Evolutionary conservation across 2,329 filamentous ascomycete species (phyloP).

Genomic region (Bisporella sp.): DNA sequence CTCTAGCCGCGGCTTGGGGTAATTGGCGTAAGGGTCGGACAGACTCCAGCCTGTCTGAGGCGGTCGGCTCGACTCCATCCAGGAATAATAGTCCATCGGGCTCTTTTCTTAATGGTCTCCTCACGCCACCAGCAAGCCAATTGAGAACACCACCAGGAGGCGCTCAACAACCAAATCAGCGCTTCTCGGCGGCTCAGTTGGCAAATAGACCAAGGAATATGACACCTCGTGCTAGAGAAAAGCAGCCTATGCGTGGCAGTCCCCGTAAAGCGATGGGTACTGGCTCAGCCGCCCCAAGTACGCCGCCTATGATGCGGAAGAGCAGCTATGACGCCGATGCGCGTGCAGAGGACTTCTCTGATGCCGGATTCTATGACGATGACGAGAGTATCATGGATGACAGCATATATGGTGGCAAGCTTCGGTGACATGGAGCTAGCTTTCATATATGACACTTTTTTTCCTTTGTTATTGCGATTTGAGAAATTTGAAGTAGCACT

Average conservation of each 20-base stretch:
- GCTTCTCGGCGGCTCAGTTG: constrained; percentile 46
- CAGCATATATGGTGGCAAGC: constrained; percentile 7
- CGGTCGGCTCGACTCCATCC: neutral
- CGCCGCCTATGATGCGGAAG: constrained; percentile 54
- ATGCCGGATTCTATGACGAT: constrained; percentile 29
- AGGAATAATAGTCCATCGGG: constrained; percentile 36
- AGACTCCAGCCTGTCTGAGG: constrained; percentile 29
- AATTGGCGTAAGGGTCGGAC: constrained; percentile 67
- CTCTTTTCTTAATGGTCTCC: constrained; percentile 67
- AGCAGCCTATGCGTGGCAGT: constrained; percentile 33
- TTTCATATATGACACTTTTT: neutral
- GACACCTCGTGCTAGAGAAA: constrained; percentile 33
- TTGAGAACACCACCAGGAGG: constrained; percentile 27
- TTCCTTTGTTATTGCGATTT: neutral
- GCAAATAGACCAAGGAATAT: constrained; percentile 26
- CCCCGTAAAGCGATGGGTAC: constrained; percentile 28
- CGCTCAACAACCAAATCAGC: constrained; percentile 46
- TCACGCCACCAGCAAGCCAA: constrained; percentile 70
- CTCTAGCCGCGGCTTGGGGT: constrained; percentile 84
- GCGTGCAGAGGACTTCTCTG: constrained; percentile 41
- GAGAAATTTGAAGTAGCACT: neutral
- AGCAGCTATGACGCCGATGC: constrained; percentile 56
- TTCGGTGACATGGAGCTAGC: neutral
- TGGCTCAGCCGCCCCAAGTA: constrained; percentile 33
- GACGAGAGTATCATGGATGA: constrained; percentile 22